Evolutionary conservation across 2,329 filamentous ascomycete genomes (phyloP).

Genomic region (Sporothrix euskadiensis): DNA sequence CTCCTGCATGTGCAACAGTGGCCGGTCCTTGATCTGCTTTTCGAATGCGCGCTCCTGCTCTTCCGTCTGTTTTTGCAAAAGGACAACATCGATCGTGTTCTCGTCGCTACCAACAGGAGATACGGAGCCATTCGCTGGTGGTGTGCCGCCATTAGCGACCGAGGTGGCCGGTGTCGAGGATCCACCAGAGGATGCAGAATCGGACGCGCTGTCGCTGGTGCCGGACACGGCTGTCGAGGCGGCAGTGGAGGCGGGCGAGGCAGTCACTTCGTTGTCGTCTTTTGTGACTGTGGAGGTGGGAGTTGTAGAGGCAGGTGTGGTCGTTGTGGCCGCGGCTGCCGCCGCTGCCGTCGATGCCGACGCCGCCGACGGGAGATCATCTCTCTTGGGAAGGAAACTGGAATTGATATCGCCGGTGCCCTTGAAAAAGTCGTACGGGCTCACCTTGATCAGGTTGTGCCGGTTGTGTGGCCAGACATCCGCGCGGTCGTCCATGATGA

Average conservation of each 20-base stretch:
- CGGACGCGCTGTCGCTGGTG: conserved; percentile 5
- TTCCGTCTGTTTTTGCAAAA: conserved; percentile 73
- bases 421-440: conserved; percentile 95
- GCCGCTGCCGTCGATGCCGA: conserved; percentile 1
- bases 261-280: conserved; percentile 20
- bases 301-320: background rate
- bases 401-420: conserved; percentile 99
- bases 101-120: conserved; percentile 42
- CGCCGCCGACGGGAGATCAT: conserved; percentile 48
- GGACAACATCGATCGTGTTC: conserved; percentile 54
- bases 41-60: conserved; percentile 86
- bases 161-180: conserved; percentile 25
- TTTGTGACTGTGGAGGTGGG: background rate
- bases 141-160: conserved; percentile 16
- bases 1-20: conserved; percentile 88
- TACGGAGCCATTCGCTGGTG: conserved; percentile 26
- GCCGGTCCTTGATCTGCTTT: conserved; percentile 85
- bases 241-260: background rate
- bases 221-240: conserved; percentile 9
- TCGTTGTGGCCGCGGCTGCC: background rate
- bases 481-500: conserved; percentile 95
- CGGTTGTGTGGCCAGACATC: conserved; percentile 94
- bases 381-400: conserved; percentile 84
- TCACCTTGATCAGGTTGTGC: conserved; percentile 90
- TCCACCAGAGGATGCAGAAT: background rate